Base-by-base conservation (phyloP, 2,329 filamentous ascomycete species). In the Alternaria arbusti region DNA sequence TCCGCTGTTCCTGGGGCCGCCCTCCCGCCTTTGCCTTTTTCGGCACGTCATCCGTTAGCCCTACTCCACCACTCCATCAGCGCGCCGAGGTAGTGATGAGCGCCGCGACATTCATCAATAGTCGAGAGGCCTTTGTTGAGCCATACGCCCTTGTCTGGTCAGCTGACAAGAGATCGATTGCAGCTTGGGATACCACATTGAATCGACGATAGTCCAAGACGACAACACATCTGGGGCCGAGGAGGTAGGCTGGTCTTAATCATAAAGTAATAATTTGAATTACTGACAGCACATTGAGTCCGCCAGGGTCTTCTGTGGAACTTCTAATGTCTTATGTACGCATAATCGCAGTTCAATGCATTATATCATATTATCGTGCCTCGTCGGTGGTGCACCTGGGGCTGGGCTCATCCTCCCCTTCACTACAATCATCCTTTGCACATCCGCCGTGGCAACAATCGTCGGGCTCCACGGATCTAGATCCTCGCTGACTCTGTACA, bases 381-480 rank as follows among this genome's bases (percentile, higher is more conserved):
- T 52, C 20, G 30, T 36, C 4, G 20, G 23, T 17, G 15, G 49
- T 46, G 15, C n/a, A 25, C 20, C 6, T 36, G 51, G 43, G 17
- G 44, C 43, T 13, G 23, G 26, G 28, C 17, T 65, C 12, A 55
- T 50, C n/a, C 57, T 61, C n/a, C 67, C 67, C 36, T 67, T 57
- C 3, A 68, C 23, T 54, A 70, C 28, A 50, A 67, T 54, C 23
- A 71, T 61, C 28, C 54, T 65, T 23, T 68, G 67, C 12, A 61
- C 58, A 44, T 60, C 60, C 15, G 68, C 66, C n/a, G 68, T 62
- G n/a, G 70, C 67, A 22, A 65, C 55, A 11, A 62, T 66, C 2
- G 63, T 66, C 13, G 67, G 66, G 50, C 70, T 71, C 72, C 72
- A 74, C 2, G 69, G 64, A 10, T 73, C 70, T 4, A 67, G 58